Evolutionary conservation across 2,329 filamentous ascomycete genomes (phyloP).

Genomic region (Ceratocystis ficicola): DNA sequence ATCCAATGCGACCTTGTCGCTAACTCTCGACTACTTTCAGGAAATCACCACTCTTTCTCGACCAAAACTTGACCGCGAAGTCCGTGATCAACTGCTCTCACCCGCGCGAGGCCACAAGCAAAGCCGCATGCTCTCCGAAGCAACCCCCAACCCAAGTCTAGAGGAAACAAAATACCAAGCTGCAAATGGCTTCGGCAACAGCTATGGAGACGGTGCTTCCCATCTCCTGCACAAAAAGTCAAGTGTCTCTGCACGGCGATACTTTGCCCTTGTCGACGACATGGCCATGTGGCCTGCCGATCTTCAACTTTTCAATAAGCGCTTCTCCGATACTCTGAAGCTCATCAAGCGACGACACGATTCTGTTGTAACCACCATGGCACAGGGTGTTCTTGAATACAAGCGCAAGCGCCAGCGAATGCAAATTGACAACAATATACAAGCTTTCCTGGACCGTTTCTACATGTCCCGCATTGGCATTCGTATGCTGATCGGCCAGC

Average conservation of each 20-base stretch:
- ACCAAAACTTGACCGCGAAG: constrained; percentile 61
- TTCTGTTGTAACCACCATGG: constrained; percentile 93
- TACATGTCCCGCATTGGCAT: constrained; percentile 99
- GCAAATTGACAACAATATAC: constrained; percentile 96
- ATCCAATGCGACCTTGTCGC: background rate
- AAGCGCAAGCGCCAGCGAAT: constrained; percentile 92
- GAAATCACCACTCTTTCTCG: constrained; percentile 82
- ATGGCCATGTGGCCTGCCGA: constrained; percentile 91
- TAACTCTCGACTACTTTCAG: constrained; percentile 33
- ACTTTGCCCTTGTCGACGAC: constrained; percentile 89
- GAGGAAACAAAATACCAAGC: constrained; percentile 67
- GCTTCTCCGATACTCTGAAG: constrained; percentile 77
- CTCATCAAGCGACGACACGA: constrained; percentile 94
- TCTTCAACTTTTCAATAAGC: constrained; percentile 83
- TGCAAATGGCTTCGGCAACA: constrained; percentile 37
- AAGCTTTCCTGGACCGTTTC: constrained; percentile 94
- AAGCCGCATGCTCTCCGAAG: constrained; percentile 61
- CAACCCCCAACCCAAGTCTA: constrained; percentile 82
- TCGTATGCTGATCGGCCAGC: constrained; percentile 96
- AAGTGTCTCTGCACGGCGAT: constrained; percentile 49
- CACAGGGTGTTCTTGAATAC: constrained; percentile 95
- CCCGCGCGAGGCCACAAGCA: constrained; percentile 48
- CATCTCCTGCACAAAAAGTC: constrained; percentile 39
- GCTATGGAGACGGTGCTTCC: constrained; percentile 36
- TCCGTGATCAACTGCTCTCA: constrained; percentile 66